Evolutionary conservation across 2,329 filamentous ascomycete species (phyloP).

Genomic region (Periconia sp.): DNA sequence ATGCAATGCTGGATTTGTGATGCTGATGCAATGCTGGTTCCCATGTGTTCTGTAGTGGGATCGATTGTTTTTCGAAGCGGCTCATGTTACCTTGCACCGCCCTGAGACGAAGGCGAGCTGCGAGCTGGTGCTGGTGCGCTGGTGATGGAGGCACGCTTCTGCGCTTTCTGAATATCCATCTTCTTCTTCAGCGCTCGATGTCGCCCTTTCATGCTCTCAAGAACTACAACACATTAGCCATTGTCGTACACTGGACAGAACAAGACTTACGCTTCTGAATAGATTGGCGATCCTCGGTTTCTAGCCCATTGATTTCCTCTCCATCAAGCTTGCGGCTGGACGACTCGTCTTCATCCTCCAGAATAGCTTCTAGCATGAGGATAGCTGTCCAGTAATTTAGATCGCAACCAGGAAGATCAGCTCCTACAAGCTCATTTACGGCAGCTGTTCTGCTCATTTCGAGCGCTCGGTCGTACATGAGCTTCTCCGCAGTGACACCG

Average conservation of each 20-base stretch:
- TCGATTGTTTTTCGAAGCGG: constrained; percentile 1
- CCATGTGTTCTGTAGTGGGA: not conserved
- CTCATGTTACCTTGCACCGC: constrained; percentile 25
- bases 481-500: constrained; percentile 90
- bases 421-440: constrained; percentile 93
- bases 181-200: constrained; percentile 54
- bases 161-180: constrained; percentile 48
- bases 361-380: constrained; percentile 90
- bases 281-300: constrained; percentile 74
- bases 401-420: constrained; percentile 86
- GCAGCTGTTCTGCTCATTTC: constrained; percentile 96
- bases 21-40: constrained; percentile 16
- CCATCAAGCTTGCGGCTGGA: constrained; percentile 53
- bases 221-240: constrained; percentile 47
- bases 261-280: constrained; percentile 72
- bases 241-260: not conserved
- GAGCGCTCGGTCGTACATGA: constrained; percentile 96
- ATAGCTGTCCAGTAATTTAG: constrained; percentile 93
- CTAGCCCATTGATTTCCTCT: constrained; percentile 61
- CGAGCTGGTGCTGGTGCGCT: constrained; percentile 37
- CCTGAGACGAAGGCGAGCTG: constrained; percentile 40
- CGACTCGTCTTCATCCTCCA: constrained; percentile 77
- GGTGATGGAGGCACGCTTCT: constrained; percentile 44
- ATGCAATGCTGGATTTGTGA: constrained; percentile 26
- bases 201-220: constrained; percentile 53